Evolutionary conservation across 352 stramenopile species (phyloP), one percentile per base, ranked within the genome.

Genomic region (Phytopythium chamaehyphon): DNA sequence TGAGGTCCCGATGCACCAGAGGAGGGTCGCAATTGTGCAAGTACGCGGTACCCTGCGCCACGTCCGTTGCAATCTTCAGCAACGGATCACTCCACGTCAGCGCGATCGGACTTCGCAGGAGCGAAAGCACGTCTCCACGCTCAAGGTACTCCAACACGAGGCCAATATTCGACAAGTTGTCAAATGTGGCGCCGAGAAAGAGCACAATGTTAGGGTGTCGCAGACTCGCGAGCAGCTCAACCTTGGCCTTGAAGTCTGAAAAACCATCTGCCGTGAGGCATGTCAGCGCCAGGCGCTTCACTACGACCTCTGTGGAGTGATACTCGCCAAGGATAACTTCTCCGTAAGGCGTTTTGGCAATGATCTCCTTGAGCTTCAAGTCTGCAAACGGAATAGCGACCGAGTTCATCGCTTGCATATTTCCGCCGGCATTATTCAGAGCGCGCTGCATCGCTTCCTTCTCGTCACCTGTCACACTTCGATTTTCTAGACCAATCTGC

Each of bases 131-230:
- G 42, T 93, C 76, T 28, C 83, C 80, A 23, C 76, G 75, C 33
- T 90, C 80, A 7, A 93, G 49, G 45, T 90, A 90, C 55, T 93
- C 83, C 59, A 89, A 69, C 51, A 93, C 77, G 14, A 91, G 64
- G 0, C 80, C 80, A 8, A 90, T 66, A 50, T 90, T 90, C 9
- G 80, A 77, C 22, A 91, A 58, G 24, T 89, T 88, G 64, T 93
- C 79, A 48, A 87, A 90, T 16, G 82, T 92, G 5, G 83, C 86
- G 43, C 86, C 86, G 24, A 95, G 82, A 48, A 95, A 95, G 35
- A 90, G 61, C 33, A 95, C 83, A 48, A 95, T 90, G 51, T 92
- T 93, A 14, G 86, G 81, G 47, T 95, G 83, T 0, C 86, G 80
- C 26, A 93, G 66, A 59, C 76, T 84, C 45, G 81, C 76, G 9